phyloP scores from a whole-genome alignment of 2,329 filamentous ascomycete species.

The Pseudopyrenochaeta lycopersici region DNA sequence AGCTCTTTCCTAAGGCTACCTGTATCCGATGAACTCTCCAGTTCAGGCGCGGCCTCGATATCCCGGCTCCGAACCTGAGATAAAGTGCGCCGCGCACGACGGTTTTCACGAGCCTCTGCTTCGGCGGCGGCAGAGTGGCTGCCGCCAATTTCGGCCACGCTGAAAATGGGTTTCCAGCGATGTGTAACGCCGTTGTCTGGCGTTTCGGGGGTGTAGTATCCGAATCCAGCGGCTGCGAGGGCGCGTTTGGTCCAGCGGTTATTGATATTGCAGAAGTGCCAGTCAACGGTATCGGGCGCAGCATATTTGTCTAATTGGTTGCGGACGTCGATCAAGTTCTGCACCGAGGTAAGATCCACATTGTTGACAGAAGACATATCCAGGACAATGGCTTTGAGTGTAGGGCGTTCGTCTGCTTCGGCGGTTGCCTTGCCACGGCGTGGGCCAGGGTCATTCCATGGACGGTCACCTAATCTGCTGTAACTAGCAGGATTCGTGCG shows the following conservation, averaged over 20 bases:
- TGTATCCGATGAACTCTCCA: slow-evolving; percentile 24
- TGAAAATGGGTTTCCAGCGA: slow-evolving; percentile 93
- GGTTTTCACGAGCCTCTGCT: slow-evolving; percentile 73
- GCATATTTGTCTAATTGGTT: slow-evolving; percentile 94
- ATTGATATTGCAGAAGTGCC: slow-evolving; percentile 92
- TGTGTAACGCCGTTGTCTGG: slow-evolving; percentile 63
- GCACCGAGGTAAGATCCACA: slow-evolving; percentile 90
- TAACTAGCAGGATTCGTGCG: slow-evolving; percentile 78
- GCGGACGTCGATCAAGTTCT: slow-evolving; percentile 91
- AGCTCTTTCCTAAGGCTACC: slow-evolving; percentile 46
- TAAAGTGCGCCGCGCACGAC: slow-evolving; percentile 39
- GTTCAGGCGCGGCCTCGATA: slow-evolving; percentile 25
- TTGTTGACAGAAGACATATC: slow-evolving; percentile 96
- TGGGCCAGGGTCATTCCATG: slow-evolving; percentile 94
- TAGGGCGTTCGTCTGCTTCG: slow-evolving; percentile 65
- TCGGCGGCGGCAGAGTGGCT: slow-evolving; percentile 74
- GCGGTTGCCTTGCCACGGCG: slow-evolving; percentile 60
- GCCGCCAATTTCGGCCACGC: slow-evolving; percentile 87
- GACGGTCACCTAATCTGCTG: slow-evolving; percentile 70
- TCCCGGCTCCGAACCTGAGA: slow-evolving; percentile 60
- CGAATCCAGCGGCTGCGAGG: slow-evolving; percentile 89
- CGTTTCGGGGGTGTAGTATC: slow-evolving; percentile 70
- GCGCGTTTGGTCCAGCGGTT: slow-evolving; percentile 96
- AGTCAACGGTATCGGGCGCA: slow-evolving; percentile 83
- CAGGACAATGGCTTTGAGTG: slow-evolving; percentile 85